Percentiles rank a stretch among this genome's conserved stretches.
phyloP scores from a whole-genome alignment of 108 stramenopile genomes.

The Mediolabrus comicus region DNA sequence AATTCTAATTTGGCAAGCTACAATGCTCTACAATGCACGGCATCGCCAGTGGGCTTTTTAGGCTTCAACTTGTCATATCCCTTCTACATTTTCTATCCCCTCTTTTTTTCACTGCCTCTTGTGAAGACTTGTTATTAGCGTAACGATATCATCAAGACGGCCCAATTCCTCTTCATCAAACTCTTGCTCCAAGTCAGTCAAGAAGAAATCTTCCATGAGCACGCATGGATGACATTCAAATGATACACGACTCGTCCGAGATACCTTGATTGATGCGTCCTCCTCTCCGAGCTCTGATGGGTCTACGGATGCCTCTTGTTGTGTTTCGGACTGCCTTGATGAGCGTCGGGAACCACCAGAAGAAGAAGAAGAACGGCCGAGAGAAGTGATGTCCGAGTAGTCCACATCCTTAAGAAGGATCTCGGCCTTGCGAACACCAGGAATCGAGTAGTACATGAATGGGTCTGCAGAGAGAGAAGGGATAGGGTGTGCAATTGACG shows the following conservation, averaged over 20 bases:
- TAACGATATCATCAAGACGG: too few species aligned
- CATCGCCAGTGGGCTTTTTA: too few species aligned
- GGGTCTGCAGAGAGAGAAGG: not conserved
- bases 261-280: not conserved
- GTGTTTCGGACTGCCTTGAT: not conserved
- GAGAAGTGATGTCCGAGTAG: not conserved
- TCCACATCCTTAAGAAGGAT: not conserved
- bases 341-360: too few species aligned
- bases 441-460: constrained; percentile 1
- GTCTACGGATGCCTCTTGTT: not conserved
- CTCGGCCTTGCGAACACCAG: not conserved
- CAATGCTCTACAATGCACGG: too few species aligned
- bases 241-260: not conserved
- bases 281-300: too few species aligned
- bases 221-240: constrained; percentile 1
- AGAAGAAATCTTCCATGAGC: not conserved
- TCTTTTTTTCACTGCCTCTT: too few species aligned
- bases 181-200: not conserved
- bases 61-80: too few species aligned
- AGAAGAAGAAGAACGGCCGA: not conserved
- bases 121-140: too few species aligned
- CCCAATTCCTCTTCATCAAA: too few species aligned
- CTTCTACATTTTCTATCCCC: too few species aligned
- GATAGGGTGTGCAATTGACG: not conserved
- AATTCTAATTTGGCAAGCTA: too few species aligned